Conservation (phyloP, 208 protist genomes). For the Crithidia brevicula region DNA sequence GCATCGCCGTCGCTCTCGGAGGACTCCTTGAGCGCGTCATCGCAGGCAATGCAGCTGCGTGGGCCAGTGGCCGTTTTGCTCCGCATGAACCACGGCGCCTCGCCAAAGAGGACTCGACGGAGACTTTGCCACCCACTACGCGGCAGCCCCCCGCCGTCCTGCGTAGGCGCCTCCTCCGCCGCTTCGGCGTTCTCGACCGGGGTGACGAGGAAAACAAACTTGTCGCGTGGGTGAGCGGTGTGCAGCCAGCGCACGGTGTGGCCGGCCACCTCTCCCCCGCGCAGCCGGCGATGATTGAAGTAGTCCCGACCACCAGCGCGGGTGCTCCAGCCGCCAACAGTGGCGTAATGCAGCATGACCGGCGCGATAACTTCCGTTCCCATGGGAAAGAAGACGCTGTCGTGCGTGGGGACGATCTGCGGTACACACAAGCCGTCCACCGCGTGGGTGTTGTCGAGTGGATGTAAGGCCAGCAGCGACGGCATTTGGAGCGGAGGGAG, state of each 20-base stretch:
- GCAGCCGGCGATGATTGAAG: constrained; percentile 66
- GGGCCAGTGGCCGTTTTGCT: neutral
- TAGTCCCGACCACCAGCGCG: constrained; percentile 62
- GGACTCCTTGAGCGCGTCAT: neutral
- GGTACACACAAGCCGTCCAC: constrained; percentile 12
- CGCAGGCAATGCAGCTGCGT: constrained; percentile 17
- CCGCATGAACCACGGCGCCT: constrained; percentile 29
- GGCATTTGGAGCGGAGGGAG: neutral
- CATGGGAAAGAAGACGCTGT: constrained; percentile 69
- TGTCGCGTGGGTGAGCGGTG: constrained; percentile 53
- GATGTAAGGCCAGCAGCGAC: neutral
- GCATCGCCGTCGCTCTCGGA: neutral
- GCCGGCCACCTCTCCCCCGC: constrained; percentile 59
- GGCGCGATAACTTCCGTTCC: constrained; percentile 56
- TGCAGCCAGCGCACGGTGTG: constrained; percentile 76
- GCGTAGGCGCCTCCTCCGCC: neutral
- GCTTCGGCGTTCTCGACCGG: no score
- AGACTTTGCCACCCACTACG: neutral
- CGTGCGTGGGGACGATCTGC: constrained; percentile 34
- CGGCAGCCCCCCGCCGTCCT: neutral
- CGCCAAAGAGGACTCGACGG: constrained; percentile 18
- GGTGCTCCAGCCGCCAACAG: constrained; percentile 65
- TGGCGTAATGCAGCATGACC: constrained; percentile 69
- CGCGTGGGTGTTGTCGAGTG: no score
- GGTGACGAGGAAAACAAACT: constrained; percentile 74